A percentile compares a stretch with the other conserved stretches of the same genome.
Conservation (phyloP, 2,329 filamentous ascomycete species). For the Cercospora sp. region DNA sequence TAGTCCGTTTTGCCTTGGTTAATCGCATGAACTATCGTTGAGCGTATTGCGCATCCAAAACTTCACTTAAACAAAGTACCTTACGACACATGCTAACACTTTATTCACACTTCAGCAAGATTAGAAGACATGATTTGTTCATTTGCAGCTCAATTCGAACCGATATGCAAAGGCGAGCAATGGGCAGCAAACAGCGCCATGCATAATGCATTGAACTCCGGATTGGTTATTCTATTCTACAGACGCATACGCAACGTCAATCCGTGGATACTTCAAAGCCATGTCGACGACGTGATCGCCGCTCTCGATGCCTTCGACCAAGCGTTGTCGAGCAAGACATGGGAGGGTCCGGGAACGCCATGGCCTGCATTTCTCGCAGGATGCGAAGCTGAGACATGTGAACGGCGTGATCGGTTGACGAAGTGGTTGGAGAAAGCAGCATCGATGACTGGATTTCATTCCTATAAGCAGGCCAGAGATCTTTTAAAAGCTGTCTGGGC, state of each 20-base stretch:
- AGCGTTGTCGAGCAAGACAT: constrained; percentile 27
- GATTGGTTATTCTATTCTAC: constrained; percentile 48
- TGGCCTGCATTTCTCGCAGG: constrained; percentile 47
- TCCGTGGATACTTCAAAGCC: constrained; percentile 42
- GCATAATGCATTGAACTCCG: constrained; percentile 44
- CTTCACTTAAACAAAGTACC: not conserved
- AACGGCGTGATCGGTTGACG: constrained; percentile 3
- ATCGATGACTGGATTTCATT: constrained; percentile 7
- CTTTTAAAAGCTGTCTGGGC: constrained; percentile 9
- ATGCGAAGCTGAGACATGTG: constrained; percentile 39
- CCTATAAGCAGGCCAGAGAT: constrained; percentile 10
- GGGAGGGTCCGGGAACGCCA: constrained; percentile 33
- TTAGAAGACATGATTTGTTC: constrained; percentile 19
- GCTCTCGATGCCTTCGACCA: constrained; percentile 37
- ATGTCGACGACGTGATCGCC: constrained; percentile 41
- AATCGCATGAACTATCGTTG: not conserved
- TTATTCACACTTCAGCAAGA: not conserved
- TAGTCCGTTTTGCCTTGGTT: not conserved
- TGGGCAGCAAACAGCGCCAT: constrained; percentile 34
- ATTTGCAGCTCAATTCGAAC: constrained; percentile 13
- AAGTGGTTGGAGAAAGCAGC: constrained; percentile 10
- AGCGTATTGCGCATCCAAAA: not conserved
- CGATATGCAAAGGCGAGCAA: not conserved
- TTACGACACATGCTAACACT: not conserved
- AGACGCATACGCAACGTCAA: constrained; percentile 44